These are phyloP conservation scores for Kodamaea neixiangensis DNA, from an alignment of 805 yeast genomes.

Conservation along the genomic window DNA sequence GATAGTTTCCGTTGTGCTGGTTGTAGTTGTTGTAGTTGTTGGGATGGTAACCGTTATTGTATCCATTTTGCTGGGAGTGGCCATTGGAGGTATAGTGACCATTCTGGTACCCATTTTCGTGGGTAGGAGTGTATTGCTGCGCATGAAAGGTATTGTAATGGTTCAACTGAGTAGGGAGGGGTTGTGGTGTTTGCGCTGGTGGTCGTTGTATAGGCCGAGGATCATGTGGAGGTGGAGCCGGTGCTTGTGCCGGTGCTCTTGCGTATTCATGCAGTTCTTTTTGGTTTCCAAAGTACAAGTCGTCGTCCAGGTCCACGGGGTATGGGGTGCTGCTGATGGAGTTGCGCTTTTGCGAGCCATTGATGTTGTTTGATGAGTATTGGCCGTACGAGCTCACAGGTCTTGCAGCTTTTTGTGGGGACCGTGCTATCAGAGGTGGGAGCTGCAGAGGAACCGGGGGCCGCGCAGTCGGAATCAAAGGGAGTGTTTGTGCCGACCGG, in stretches of 20 bases:
- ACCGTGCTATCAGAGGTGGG: conserved; percentile 1
- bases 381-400: not conserved
- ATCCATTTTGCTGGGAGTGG: not conserved
- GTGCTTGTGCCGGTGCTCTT: not conserved
- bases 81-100: conserved; percentile 1
- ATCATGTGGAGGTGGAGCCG: not conserved
- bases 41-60: not conserved
- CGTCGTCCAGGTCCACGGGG: not conserved
- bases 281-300: not conserved
- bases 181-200: not conserved
- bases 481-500: not conserved
- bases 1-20: not conserved
- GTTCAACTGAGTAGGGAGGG: not conserved
- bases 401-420: not conserved
- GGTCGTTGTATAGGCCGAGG: not conserved
- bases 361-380: not conserved
- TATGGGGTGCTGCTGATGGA: not conserved
- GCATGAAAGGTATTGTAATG: not conserved
- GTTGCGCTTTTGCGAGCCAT: not conserved
- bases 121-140: not conserved
- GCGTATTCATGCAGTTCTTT: not conserved
- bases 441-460: conserved; percentile 7
- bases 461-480: not conserved
- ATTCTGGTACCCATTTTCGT: conserved; percentile 3
- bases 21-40: not conserved